phyloP scores from a whole-genome alignment of 331 rosid genomes.

The Spiraea crenata region DNA sequence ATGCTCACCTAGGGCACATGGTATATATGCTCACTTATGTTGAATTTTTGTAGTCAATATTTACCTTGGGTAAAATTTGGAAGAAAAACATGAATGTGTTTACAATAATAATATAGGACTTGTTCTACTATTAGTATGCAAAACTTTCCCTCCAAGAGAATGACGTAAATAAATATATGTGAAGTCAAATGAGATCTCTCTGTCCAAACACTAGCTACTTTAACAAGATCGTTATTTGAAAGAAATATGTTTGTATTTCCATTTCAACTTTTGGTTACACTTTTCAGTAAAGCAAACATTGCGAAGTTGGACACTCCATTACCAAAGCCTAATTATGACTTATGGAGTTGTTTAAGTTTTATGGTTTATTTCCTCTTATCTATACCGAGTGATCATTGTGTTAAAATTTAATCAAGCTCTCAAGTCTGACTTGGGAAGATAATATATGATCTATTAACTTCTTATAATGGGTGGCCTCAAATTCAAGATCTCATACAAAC shows the following conservation, averaged over 20 bases:
- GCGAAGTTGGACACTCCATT: slow-evolving; percentile 39
- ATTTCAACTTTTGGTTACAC: background rate
- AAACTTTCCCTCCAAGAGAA: background rate
- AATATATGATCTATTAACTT: too few relatives aligned
- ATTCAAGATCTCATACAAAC: too few relatives aligned
- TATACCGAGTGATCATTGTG: too few relatives aligned
- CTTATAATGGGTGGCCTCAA: too few relatives aligned
- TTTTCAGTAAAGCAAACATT: slow-evolving; percentile 3
- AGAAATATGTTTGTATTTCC: background rate
- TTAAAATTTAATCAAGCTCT: too few relatives aligned
- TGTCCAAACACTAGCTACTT: background rate
- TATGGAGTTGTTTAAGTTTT: background rate
- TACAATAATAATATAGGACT: too few relatives aligned
- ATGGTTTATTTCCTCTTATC: too few relatives aligned
- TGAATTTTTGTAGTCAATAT: background rate
- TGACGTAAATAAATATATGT: background rate
- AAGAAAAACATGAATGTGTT: too few relatives aligned
- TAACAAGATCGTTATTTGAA: background rate
- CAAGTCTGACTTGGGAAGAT: too few relatives aligned
- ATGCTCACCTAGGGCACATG: too few relatives aligned
- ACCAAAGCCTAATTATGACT: background rate
- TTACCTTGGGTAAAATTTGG: too few relatives aligned
- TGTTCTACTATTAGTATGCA: background rate
- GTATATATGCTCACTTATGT: background rate
- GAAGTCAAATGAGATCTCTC: background rate